Conservation (phyloP, 305 asterid genomes). For the Stenogyne calaminthoides region DNA sequence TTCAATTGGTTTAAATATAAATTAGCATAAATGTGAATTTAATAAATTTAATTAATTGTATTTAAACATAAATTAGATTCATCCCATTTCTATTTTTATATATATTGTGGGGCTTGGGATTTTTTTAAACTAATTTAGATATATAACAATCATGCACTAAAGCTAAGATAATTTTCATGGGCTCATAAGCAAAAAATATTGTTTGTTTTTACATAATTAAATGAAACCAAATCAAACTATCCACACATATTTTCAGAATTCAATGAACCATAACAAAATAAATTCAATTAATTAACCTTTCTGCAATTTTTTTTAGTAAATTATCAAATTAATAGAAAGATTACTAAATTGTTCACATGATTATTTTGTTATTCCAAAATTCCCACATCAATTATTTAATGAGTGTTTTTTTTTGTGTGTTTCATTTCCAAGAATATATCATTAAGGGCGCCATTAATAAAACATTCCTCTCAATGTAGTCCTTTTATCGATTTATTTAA, state of each 20-base stretch:
- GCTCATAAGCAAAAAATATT: neutral
- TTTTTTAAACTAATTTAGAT: too few species aligned
- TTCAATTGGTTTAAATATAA: too few species aligned
- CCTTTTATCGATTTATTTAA: too few species aligned
- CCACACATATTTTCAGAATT: slow-evolving; percentile 11
- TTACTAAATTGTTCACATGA: slow-evolving; percentile 32
- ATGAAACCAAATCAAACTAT: neutral
- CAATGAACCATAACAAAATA: slow-evolving; percentile 23
- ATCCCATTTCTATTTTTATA: too few species aligned
- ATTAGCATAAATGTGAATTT: too few species aligned
- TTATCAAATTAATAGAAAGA: slow-evolving; percentile 28
- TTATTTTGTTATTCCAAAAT: slow-evolving; percentile 36
- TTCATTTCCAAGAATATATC: slow-evolving; percentile 45
- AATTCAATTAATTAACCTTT: slow-evolving; percentile 13
- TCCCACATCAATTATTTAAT: slow-evolving; percentile 33
- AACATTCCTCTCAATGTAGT: too few species aligned
- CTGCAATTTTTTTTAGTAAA: slow-evolving; percentile 21
- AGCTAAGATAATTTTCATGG: too few species aligned
- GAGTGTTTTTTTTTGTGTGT: neutral
- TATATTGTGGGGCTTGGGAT: too few species aligned
- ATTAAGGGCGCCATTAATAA: slow-evolving; percentile 13
- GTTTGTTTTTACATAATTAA: neutral
- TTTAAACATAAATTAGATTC: too few species aligned
- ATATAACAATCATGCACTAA: too few species aligned
- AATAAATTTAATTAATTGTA: too few species aligned